phyloP scores from a whole-genome alignment of 306 rosid species.

The Quercus glauca region DNA sequence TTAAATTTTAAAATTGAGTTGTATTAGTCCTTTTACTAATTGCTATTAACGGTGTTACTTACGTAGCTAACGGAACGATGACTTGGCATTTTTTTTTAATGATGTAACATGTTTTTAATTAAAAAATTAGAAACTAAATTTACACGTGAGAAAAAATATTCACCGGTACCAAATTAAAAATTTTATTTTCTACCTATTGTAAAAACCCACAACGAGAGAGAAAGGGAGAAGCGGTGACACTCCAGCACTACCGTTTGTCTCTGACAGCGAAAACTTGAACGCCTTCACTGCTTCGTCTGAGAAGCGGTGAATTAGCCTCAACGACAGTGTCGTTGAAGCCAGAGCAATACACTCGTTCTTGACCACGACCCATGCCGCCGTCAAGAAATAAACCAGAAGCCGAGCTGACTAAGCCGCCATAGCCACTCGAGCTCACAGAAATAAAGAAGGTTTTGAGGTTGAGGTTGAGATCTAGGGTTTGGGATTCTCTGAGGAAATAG shows the following conservation, averaged over 20 bases:
- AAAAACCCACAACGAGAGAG: too few relatives aligned
- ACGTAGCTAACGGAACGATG: too few relatives aligned
- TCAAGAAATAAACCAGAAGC: conserved; percentile 25
- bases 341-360: conserved; percentile 23
- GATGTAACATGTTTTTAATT: too few relatives aligned
- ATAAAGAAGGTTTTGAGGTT: not conserved
- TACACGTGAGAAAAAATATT: too few relatives aligned
- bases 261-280: conserved; percentile 20
- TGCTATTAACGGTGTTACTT: too few relatives aligned
- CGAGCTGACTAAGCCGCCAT: conserved; percentile 49
- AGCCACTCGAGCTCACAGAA: not conserved
- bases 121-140: too few relatives aligned
- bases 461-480: conserved; percentile 35
- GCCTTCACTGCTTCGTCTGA: conserved; percentile 53
- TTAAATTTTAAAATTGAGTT: too few relatives aligned
- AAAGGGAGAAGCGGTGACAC: not conserved
- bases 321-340: conserved; percentile 41
- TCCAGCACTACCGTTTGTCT: conserved; percentile 12
- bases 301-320: conserved; percentile 72
- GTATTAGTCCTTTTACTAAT: too few relatives aligned
- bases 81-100: too few relatives aligned
- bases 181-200: too few relatives aligned
- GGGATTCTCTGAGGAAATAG: not conserved
- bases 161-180: too few relatives aligned
- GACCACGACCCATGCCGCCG: conserved; percentile 12